phyloP scores from a whole-genome alignment of 345 rosid species.

The Erodium maritimum region DNA sequence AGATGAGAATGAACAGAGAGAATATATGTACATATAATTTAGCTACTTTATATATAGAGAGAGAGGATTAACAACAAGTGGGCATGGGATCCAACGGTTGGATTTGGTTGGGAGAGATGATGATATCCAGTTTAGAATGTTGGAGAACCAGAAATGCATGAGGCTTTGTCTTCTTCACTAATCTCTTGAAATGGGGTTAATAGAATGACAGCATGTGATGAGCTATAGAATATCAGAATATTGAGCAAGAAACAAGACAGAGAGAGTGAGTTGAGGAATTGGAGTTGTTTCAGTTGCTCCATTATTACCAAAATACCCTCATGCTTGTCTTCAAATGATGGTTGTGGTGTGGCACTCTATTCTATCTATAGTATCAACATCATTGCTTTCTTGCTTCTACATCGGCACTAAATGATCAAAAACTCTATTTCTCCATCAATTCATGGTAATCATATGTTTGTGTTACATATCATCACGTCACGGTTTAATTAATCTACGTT shows the following conservation, averaged over 20 bases:
- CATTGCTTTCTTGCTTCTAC: too few species aligned
- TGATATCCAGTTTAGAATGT: conserved; percentile 24
- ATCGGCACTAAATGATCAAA: too few species aligned
- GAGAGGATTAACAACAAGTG: conserved; percentile 6
- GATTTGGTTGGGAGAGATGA: conserved; percentile 27
- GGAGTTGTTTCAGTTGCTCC: too few species aligned
- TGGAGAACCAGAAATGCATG: conserved; percentile 21
- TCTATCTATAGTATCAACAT: too few species aligned
- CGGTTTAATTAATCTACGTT: too few species aligned
- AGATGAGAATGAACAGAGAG: background rate
- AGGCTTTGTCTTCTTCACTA: too few species aligned
- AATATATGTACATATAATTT: background rate
- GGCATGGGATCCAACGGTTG: conserved; percentile 20
- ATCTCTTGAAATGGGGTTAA: background rate
- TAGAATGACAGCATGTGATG: conserved; percentile 29
- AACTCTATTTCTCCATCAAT: too few species aligned
- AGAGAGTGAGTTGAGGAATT: conserved; percentile 5
- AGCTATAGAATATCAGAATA: too few species aligned
- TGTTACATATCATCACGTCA: too few species aligned
- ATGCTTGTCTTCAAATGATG: too few species aligned
- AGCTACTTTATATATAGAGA: background rate
- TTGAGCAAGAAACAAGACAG: conserved; percentile 2
- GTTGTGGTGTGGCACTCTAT: too few species aligned
- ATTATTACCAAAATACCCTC: background rate
- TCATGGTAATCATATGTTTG: too few species aligned